Conservation (phyloP, 495 filamentous ascomycete species). For the Aspergillus cavernicola region DNA sequence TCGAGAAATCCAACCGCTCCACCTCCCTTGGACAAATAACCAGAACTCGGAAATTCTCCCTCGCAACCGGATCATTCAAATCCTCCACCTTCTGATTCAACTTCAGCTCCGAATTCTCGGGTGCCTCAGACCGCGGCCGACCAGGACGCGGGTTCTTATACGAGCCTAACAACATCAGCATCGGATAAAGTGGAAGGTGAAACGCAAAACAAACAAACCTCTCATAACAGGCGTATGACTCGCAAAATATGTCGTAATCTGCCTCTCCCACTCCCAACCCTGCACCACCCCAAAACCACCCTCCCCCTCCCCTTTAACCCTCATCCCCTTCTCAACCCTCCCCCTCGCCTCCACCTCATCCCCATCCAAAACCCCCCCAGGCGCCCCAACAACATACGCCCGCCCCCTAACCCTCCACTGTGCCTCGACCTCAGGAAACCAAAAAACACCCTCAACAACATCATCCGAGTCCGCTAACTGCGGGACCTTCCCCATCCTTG, state of each 20-base stretch:
- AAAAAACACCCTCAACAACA: constrained; percentile 78
- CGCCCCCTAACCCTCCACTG: constrained; percentile 83
- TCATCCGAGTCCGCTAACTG: constrained; percentile 59
- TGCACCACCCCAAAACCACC: no score
- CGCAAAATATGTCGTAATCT: constrained; percentile 82
- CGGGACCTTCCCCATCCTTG: constrained; percentile 74
- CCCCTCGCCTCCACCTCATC: constrained; percentile 38
- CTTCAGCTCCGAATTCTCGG: constrained; percentile 45
- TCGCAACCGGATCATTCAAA: constrained; percentile 62
- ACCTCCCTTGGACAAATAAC: constrained; percentile 78
- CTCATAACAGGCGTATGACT: constrained; percentile 75
- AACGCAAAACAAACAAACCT: constrained; percentile 38
- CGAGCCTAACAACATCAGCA: constrained; percentile 40
- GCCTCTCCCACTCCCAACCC: constrained; percentile 65
- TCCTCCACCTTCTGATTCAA: constrained; percentile 68
- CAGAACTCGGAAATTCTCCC: constrained; percentile 80
- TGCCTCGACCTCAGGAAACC: constrained; percentile 62
- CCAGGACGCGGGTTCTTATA: constrained; percentile 80
- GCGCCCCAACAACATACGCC: constrained; percentile 67
- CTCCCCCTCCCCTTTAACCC: constrained; percentile 29
- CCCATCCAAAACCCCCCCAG: constrained; percentile 36
- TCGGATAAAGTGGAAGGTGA: constrained; percentile 6
- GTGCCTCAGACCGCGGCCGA: constrained; percentile 43
- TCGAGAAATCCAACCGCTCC: constrained; percentile 69
- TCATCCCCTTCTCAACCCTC: constrained; percentile 36